Base-by-base conservation (phyloP, 208 protist genomes). In the Acanthamoeba polyphaga region DNA sequence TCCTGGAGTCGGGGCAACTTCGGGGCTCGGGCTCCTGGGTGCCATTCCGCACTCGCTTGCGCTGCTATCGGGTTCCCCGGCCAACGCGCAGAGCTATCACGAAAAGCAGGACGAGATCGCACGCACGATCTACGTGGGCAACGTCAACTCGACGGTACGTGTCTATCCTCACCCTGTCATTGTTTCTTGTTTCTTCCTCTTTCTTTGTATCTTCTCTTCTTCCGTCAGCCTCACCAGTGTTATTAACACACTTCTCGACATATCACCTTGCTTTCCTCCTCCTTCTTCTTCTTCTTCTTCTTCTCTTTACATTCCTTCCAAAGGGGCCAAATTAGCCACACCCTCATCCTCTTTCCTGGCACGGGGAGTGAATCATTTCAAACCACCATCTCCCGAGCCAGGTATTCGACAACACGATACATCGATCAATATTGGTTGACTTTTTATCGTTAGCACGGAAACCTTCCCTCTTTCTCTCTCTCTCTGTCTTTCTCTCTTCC, bases 51-150 rank as follows among this genome's bases (percentile, higher is more conserved):
- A 51, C 29, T 15, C 82, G 10, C 22, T 43, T 90, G 32, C 82
- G 32, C 17, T 68, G 51, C 34, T 90, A 4, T 29, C 38, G 6
- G 32, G n/a, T 51, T 90, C 82, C 22, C 82, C 82, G 15, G 38
- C 58, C 58, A 90, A 32, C 19, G 82, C 58, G 10, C 49, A 68
- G 10, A 90, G 6, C 82, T 70, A 90, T 34, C 27, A 38, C 15
- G 53, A 90, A 22, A 90, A 90, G 58, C 82, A 90, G 27, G 82
- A 90, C 58, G 82, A 90, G 58, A 68, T 90, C 15, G 82, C 82
- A 15, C 82, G 82, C 58, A 90, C 82, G 17, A 68, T 90, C 24
- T 90, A 90, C 58, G 82, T 90, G 5, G 82, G 82, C 53, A 90
- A 90, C 8, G 82, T 90, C 19, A 90, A 90, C 82, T 90, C 82